Conservation (phyloP, 2,329 filamentous ascomycete species). For the Xylaria sp. region DNA sequence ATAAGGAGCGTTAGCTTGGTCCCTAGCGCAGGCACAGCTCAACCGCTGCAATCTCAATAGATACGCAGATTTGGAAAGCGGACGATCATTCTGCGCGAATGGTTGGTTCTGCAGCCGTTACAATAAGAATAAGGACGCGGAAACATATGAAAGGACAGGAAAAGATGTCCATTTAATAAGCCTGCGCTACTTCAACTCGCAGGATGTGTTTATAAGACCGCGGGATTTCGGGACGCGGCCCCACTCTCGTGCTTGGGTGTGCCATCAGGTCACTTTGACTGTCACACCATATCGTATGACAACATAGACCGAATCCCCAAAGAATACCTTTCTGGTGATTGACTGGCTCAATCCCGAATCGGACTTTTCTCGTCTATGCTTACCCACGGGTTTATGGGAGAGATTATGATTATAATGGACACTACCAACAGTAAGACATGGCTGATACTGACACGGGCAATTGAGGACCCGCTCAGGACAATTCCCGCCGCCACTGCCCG, state of each 20-base stretch:
- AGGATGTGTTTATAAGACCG: background rate
- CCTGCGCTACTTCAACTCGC: background rate
- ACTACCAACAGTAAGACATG: constrained; percentile 15
- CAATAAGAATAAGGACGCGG: background rate
- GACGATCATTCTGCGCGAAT: background rate
- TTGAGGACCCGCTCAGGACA: constrained; percentile 20
- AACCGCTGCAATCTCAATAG: background rate
- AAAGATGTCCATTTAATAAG: constrained; percentile 2
- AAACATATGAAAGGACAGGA: background rate
- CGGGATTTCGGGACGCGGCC: constrained; percentile 7
- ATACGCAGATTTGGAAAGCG: constrained; percentile 13
- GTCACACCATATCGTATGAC: constrained; percentile 39
- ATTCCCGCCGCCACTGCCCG: constrained; percentile 8
- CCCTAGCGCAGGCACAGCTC: background rate
- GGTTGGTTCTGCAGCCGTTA: background rate
- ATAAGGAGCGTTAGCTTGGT: background rate
- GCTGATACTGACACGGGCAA: constrained; percentile 16
- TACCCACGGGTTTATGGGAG: background rate
- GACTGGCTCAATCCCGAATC: background rate
- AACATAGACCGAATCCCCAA: constrained; percentile 37
- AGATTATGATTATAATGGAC: background rate
- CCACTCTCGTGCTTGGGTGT: constrained; percentile 22
- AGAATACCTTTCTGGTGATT: background rate
- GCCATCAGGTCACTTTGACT: constrained; percentile 40
- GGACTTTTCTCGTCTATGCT: background rate